Evolutionary conservation across 2,329 filamentous ascomycete genomes (phyloP).

Genomic region (Neurospora crassa): DNA sequence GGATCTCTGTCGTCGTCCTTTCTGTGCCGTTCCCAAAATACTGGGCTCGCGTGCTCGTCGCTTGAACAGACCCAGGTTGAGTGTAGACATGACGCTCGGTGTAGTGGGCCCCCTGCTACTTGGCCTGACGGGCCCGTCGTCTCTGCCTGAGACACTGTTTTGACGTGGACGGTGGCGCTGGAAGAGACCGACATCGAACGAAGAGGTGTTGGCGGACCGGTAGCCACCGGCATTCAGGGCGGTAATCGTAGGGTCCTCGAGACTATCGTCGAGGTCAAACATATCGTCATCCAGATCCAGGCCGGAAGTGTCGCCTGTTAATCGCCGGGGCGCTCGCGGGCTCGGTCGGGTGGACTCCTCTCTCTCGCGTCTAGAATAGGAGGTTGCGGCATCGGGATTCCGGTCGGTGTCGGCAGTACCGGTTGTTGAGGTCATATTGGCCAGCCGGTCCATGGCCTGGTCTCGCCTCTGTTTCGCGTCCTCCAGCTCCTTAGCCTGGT

Average conservation of each 20-base stretch:
- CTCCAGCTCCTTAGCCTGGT: conserved; percentile 17
- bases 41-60: conserved; percentile 50
- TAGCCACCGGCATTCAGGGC: conserved; percentile 23
- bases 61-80: conserved; percentile 49
- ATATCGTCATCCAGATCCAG: conserved; percentile 38
- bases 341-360: conserved; percentile 23
- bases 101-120: conserved; percentile 41
- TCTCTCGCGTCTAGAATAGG: not conserved
- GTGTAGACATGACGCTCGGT: conserved; percentile 37
- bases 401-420: conserved; percentile 4
- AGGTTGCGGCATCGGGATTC: conserved; percentile 23
- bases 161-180: conserved; percentile 33
- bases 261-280: conserved; percentile 34
- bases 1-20: conserved; percentile 20
- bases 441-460: conserved; percentile 27
- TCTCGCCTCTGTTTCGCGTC: conserved; percentile 23
- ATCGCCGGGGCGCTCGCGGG: conserved; percentile 1
- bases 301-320: conserved; percentile 32
- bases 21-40: conserved; percentile 46
- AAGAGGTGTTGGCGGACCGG: conserved; percentile 34
- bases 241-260: conserved; percentile 22
- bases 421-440: conserved; percentile 23
- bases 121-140: conserved; percentile 42
- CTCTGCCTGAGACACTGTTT: conserved; percentile 41
- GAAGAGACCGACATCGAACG: conserved; percentile 37